Percentiles rank a stretch among this genome's conserved stretches.
phyloP scores from a whole-genome alignment of 192 early-diverging fungal species.

The Spizellomyces punctatus region DNA sequence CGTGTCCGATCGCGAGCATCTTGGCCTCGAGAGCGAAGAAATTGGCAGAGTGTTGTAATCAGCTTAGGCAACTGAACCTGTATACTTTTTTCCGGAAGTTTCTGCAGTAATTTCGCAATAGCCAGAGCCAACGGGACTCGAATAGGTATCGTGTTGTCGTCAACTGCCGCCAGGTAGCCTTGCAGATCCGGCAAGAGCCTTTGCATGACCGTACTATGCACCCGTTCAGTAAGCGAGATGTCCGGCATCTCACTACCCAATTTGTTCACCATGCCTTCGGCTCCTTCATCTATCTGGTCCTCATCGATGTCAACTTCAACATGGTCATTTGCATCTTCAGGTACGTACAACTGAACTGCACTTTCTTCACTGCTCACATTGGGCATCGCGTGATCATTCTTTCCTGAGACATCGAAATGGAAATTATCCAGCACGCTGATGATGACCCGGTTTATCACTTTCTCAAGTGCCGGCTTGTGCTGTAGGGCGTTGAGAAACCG shows the following conservation, averaged over 20 bases:
- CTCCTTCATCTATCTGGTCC: slow-evolving; percentile 29
- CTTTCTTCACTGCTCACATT: background rate
- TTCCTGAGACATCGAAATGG: slow-evolving; percentile 64
- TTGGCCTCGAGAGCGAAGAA: slow-evolving; percentile 78
- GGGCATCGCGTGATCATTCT: background rate
- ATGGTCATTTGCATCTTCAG: slow-evolving; percentile 18
- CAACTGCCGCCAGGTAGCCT: slow-evolving; percentile 64
- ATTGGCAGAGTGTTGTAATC: slow-evolving; percentile 83
- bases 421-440: slow-evolving; percentile 85
- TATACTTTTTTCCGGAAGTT: slow-evolving; percentile 75
- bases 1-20: slow-evolving; percentile 83
- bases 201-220: slow-evolving; percentile 75
- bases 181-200: slow-evolving; percentile 85
- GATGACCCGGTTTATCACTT: slow-evolving; percentile 78
- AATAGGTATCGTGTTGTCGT: slow-evolving; percentile 72
- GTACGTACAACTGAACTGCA: background rate
- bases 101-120: slow-evolving; percentile 79
- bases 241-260: slow-evolving; percentile 32
- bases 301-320: slow-evolving; percentile 9
- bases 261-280: slow-evolving; percentile 31
- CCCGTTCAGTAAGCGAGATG: slow-evolving; percentile 34
- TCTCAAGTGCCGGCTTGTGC: slow-evolving; percentile 72
- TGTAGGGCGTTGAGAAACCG: slow-evolving; percentile 70
- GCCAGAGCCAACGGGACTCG: slow-evolving; percentile 88
- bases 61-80: slow-evolving; percentile 83